Percentiles rank a stretch among this genome's conserved stretches.
These are phyloP conservation scores for Ephemerocybe angulata DNA, from an alignment of 768 basidiomycete genomes.

Conservation along the genomic window DNA sequence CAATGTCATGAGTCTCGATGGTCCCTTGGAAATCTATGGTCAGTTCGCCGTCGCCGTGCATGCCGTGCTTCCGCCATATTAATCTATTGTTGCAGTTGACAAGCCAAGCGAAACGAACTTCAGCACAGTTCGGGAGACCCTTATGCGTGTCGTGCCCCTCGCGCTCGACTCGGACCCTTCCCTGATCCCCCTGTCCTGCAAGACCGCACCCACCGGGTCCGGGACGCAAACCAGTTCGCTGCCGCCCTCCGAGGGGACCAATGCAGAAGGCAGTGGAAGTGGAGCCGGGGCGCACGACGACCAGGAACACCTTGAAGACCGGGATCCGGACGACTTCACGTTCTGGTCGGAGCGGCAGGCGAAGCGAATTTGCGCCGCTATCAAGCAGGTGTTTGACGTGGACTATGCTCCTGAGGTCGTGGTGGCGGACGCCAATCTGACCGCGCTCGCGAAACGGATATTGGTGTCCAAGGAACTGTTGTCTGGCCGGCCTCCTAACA, in stretches of 20 bases:
- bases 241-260: conserved; percentile 1
- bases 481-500: conserved; percentile 5
- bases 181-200: conserved; percentile 71
- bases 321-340: conserved; percentile 87
- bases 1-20: conserved; percentile 86
- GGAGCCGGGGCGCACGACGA: conserved; percentile 20
- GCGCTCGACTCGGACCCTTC: conserved; percentile 86
- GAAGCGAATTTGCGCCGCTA: conserved; percentile 75
- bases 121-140: conserved; percentile 55
- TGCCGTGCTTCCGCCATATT: too few relatives aligned
- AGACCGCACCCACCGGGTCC: conserved; percentile 27
- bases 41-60: conserved; percentile 29
- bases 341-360: conserved; percentile 94
- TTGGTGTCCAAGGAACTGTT: conserved; percentile 54
- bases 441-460: conserved; percentile 80
- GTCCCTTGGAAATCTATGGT: conserved; percentile 89
- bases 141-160: conserved; percentile 76
- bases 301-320: conserved; percentile 37
- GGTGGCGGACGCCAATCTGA: conserved; percentile 89
- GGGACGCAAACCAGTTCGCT: background rate
- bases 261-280: conserved; percentile 8
- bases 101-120: conserved; percentile 64
- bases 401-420: conserved; percentile 90
- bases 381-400: conserved; percentile 80
- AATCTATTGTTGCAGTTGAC: conserved; percentile 49